Base-by-base conservation (phyloP, 2,329 filamentous ascomycete genomes). In the Byssothecium circinans region DNA sequence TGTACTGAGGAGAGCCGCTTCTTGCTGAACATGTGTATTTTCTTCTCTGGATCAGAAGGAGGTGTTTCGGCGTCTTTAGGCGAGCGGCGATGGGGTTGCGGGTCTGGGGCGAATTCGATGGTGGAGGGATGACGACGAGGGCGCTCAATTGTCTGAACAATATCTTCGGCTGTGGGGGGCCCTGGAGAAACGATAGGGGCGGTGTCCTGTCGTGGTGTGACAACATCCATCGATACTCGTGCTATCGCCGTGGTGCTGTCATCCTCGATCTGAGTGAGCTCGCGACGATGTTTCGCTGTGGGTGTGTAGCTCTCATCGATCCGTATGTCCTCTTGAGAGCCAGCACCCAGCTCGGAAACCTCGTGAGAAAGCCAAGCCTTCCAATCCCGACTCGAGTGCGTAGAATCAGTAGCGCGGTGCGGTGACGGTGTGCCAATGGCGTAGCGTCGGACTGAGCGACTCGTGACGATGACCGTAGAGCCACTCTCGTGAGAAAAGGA, bases 331-430 rank as follows among this genome's bases (percentile, higher is more conserved):
- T 62, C 49, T 3, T 62, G 56, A 7, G 48, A 40, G 11, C 56
- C 47, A 14, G 33, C 18, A 41, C 65, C 65, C 18, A 75, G 65
- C 11, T 69, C 68, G 1, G 66, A 68, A 19, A 77, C 67, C 50
- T 78, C 75, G 41, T 72, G 69, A 2, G 71, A 74, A 2, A 78
- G 56, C 75, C 75, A 78, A 10, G 66, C 67, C 27, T 72, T 74
- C 75, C 75, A 78, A 30, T 78, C 75, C 23, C 62, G 61, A 54
- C 75, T 76, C 14, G 58, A 70, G 41, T 56, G 65, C 18, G 53
- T 53, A 11, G 54, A 65, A 20, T 53, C 52, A 11, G 43, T 50
- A 11, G n/a, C 34, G 5, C 56, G 57, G 12, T 56, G 48, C 8
- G 60, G 61, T 25, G 63, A 61, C 2, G 65, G 60, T 5, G 65